A percentile compares a stretch with the other conserved stretches of the same genome.
Conservation (phyloP, 139 green algal species). For the Volvox africanus region DNA sequence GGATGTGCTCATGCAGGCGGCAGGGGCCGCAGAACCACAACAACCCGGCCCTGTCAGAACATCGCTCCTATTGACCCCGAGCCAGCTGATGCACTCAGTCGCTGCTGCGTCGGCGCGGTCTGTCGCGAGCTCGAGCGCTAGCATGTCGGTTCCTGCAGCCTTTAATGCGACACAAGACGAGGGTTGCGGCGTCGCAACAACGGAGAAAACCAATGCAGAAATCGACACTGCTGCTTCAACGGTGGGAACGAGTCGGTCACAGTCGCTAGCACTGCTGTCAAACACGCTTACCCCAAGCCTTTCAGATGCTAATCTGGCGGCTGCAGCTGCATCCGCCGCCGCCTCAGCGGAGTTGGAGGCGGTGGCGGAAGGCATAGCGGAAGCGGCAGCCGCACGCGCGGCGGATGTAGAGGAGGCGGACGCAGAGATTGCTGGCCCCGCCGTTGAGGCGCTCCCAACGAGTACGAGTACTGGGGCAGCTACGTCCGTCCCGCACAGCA, state of each 20-base stretch:
- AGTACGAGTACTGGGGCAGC: not conserved
- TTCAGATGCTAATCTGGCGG: not conserved
- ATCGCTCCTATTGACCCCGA: conserved; percentile 64
- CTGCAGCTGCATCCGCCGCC: not conserved
- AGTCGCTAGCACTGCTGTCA: not conserved
- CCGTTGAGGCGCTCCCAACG: not conserved
- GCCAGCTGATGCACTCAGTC: conserved; percentile 54
- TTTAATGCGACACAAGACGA: not conserved
- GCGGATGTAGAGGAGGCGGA: not conserved
- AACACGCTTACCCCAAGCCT: not conserved
- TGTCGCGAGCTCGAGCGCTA: not conserved
- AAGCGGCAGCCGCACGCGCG: not conserved
- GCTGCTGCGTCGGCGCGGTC: conserved; percentile 15
- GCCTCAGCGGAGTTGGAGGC: not conserved
- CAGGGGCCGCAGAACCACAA: not conserved
- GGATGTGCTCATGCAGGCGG: not conserved
- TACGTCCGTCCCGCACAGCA: not conserved
- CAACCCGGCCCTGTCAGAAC: not conserved
- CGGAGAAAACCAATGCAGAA: not conserved
- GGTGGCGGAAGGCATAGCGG: not conserved
- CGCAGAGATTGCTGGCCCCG: not conserved
- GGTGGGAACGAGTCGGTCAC: not conserved
- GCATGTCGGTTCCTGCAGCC: not conserved
- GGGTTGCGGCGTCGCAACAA: not conserved
- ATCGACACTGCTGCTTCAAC: not conserved